Conservation (phyloP, 805 yeast genomes). For the Huiozyma naganishii region DNA sequence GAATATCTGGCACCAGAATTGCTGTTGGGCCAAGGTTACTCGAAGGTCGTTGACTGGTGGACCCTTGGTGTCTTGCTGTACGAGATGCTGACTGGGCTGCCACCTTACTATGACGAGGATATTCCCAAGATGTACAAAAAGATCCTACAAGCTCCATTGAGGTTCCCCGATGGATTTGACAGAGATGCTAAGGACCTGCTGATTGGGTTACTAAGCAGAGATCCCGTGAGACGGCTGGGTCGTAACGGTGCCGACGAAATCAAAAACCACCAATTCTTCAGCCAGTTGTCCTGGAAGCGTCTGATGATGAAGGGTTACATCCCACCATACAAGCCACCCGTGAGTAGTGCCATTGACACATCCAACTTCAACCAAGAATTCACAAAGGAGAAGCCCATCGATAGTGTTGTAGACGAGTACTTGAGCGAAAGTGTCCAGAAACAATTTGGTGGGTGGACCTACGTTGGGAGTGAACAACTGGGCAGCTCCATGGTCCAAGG, state of each 20-base stretch:
- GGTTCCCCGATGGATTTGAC: conserved; percentile 82
- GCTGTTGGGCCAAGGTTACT: conserved; percentile 83
- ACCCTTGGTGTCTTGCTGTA: conserved; percentile 86
- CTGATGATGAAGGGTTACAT: conserved; percentile 76
- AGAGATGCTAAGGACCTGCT: conserved; percentile 76
- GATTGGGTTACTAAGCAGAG: conserved; percentile 66
- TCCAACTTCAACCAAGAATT: conserved; percentile 89
- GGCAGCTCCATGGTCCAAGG: conserved; percentile 29
- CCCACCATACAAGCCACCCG: conserved; percentile 93
- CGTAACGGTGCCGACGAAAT: conserved; percentile 75
- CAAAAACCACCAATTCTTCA: conserved; percentile 74
- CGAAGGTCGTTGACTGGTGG: conserved; percentile 98
- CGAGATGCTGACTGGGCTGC: conserved; percentile 94
- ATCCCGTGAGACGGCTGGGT: conserved; percentile 72
- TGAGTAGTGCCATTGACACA: conserved; percentile 75
- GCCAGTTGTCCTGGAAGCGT: conserved; percentile 82
- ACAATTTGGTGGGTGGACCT: conserved; percentile 99
- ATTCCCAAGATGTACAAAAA: conserved; percentile 88
- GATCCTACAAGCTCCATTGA: conserved; percentile 78
- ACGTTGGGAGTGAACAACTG: conserved; percentile 54
- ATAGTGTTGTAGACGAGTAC: conserved; percentile 87
- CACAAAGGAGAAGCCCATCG: conserved; percentile 87
- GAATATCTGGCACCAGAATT: conserved; percentile 95
- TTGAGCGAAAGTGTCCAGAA: conserved; percentile 91
- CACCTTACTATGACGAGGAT: conserved; percentile 95